A percentile compares a stretch with the other conserved stretches of the same genome.
Conservation (phyloP, 179 eudicot genomes). For the Gypsophila paniculata region DNA sequence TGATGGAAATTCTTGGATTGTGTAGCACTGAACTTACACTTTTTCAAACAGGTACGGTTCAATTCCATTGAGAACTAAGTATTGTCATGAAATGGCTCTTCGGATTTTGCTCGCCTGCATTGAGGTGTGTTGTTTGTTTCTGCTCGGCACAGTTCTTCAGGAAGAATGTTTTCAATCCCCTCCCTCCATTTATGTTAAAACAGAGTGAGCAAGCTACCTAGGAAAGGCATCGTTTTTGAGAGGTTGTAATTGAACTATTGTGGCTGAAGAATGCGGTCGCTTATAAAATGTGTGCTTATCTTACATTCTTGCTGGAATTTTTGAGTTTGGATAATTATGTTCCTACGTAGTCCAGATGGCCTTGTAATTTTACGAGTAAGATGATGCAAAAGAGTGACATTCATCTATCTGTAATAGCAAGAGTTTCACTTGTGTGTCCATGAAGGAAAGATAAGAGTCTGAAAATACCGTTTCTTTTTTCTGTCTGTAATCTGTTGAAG, state of each 20-base stretch:
- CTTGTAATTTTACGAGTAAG: too few relatives aligned
- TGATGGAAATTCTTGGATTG: neutral
- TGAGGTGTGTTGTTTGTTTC: slow-evolving; percentile 49
- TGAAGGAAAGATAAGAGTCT: neutral
- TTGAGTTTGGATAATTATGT: too few relatives aligned
- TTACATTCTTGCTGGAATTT: too few relatives aligned
- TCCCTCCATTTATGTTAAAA: neutral
- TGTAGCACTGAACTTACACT: slow-evolving; percentile 12
- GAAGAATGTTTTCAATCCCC: neutral
- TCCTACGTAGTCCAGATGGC: too few relatives aligned
- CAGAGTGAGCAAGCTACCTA: too few relatives aligned
- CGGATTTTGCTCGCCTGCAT: slow-evolving; percentile 88
- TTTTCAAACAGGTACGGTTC: slow-evolving; percentile 70
- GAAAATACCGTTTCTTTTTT: neutral
- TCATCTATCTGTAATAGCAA: neutral
- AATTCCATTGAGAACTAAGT: slow-evolving; percentile 78
- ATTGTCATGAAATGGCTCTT: slow-evolving; percentile 98
- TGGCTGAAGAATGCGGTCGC: too few relatives aligned
- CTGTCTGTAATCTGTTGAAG: neutral
- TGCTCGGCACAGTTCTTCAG: neutral
- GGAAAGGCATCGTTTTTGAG: too few relatives aligned
- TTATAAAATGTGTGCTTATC: too few relatives aligned
- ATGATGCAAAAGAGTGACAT: slow-evolving; percentile 1
- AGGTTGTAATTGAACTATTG: too few relatives aligned
- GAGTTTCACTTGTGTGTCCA: neutral